Conservation (phyloP, 306 rosid genomes). For the Boehmeria nivea region DNA sequence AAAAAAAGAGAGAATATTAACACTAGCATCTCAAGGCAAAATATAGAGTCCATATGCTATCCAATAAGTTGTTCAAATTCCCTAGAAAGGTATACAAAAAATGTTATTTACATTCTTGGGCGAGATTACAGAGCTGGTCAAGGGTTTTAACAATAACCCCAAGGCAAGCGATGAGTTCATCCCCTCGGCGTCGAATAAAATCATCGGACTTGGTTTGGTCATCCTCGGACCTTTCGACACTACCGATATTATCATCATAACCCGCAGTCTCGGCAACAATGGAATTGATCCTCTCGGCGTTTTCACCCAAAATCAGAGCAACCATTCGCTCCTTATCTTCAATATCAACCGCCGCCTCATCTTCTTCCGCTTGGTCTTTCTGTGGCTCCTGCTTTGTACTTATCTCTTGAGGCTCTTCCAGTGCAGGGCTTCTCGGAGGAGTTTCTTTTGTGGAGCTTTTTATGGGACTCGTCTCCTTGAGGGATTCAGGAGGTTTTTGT, state of each 20-base stretch:
- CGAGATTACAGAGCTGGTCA: constrained; percentile 24
- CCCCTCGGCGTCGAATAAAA: constrained; percentile 33
- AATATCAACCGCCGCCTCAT: background rate
- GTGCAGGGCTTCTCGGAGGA: constrained; percentile 1
- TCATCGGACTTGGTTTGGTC: constrained; percentile 18
- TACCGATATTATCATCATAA: constrained; percentile 4
- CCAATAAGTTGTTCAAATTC: no score
- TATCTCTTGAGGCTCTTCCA: constrained; percentile 13
- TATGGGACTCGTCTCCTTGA: constrained; percentile 5
- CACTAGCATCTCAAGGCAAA: no score
- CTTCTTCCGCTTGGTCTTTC: background rate
- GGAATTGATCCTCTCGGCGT: constrained; percentile 30
- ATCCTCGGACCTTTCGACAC: constrained; percentile 7
- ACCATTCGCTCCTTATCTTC: constrained; percentile 28
- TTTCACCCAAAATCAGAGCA: constrained; percentile 28
- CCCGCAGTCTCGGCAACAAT: constrained; percentile 33
- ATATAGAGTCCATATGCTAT: no score
- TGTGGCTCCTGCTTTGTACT: constrained; percentile 4
- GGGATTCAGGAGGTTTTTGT: constrained; percentile 14
- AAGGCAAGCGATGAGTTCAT: constrained; percentile 38
- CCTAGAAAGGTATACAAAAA: no score
- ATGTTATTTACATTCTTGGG: constrained; percentile 21
- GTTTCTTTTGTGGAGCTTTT: constrained; percentile 6
- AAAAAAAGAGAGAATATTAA: background rate
- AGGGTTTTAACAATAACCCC: constrained; percentile 36